phyloP scores from a whole-genome alignment of 768 basidiomycete species.

The Rhodotorula graminis region DNA sequence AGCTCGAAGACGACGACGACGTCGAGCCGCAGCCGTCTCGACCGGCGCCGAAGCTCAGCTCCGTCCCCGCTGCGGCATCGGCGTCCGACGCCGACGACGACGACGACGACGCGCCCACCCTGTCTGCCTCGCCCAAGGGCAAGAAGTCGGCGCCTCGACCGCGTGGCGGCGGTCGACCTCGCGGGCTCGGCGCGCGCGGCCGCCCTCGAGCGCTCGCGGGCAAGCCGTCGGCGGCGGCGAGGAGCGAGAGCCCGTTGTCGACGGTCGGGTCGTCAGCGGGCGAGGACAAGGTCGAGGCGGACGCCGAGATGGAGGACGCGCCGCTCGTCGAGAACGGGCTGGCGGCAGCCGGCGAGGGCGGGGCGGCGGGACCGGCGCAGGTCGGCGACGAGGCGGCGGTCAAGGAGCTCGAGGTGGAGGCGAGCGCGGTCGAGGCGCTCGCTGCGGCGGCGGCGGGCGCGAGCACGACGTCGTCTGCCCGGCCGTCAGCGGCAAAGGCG shows the following conservation, averaged over 20 bases:
- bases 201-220: too few species aligned
- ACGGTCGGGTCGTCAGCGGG: not conserved
- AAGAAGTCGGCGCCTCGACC: not conserved
- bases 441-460: not conserved
- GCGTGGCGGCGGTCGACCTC: too few species aligned
- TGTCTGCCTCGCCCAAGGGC: not conserved
- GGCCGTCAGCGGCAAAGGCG: not conserved
- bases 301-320: not conserved
- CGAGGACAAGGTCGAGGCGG: not conserved
- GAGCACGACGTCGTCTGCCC: not conserved
- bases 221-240: not conserved
- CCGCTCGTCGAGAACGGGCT: not conserved
- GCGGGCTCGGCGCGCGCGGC: slow-evolving; percentile 14
- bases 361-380: not conserved
- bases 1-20: slow-evolving; percentile 14
- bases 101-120: not conserved
- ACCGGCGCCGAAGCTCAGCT: not conserved
- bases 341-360: not conserved
- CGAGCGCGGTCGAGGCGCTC: not conserved
- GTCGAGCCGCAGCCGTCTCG: not conserved
- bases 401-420: not conserved
- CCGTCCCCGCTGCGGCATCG: not conserved
- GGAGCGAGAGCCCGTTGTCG: slow-evolving; percentile 14
- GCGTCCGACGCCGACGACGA: not conserved
- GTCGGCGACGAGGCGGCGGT: not conserved